A percentile compares a stretch with the other conserved stretches of the same genome.
These are phyloP conservation scores for Bruguiera sexangula DNA, from an alignment of 345 rosid genomes.

Conservation along the genomic window DNA sequence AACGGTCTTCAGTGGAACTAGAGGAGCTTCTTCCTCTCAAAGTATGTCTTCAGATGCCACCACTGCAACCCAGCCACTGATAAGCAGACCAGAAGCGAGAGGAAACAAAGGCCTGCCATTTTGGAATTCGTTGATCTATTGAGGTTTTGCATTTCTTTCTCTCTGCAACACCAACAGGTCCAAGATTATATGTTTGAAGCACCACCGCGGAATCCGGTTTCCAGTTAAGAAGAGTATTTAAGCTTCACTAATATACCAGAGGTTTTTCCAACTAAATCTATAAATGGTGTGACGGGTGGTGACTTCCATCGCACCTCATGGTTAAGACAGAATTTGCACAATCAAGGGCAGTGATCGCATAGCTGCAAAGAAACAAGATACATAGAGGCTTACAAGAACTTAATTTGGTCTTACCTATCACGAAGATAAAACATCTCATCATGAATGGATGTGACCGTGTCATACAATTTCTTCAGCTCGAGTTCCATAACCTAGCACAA, in stretches of 20 bases:
- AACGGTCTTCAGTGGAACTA: conserved; percentile 18
- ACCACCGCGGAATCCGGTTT: background rate
- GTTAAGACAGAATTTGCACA: too few species aligned
- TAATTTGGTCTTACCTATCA: conserved; percentile 50
- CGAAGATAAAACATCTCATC: conserved; percentile 83
- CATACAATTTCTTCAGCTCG: conserved; percentile 65
- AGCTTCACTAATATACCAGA: too few species aligned
- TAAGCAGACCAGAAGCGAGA: conserved; percentile 65
- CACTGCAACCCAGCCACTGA: conserved; percentile 70
- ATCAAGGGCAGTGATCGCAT: too few species aligned
- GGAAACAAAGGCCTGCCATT: conserved; percentile 56
- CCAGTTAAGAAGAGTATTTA: background rate
- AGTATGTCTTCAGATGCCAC: conserved; percentile 86
- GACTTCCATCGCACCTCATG: too few species aligned
- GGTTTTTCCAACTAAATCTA: too few species aligned
- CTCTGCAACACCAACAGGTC: conserved; percentile 38
- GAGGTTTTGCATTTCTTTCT: conserved; percentile 78
- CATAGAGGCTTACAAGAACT: background rate
- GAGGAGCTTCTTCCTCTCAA: conserved; percentile 83
- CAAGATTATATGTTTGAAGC: background rate
- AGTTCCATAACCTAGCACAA: conserved; percentile 54
- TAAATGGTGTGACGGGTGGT: too few species aligned
- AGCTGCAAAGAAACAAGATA: too few species aligned
- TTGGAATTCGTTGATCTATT: conserved; percentile 60
- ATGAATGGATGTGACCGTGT: conserved; percentile 54